A percentile compares a stretch with the other conserved stretches of the same genome.
phyloP scores from a whole-genome alignment of 768 basidiomycete species.

The Mycena alexandri region DNA sequence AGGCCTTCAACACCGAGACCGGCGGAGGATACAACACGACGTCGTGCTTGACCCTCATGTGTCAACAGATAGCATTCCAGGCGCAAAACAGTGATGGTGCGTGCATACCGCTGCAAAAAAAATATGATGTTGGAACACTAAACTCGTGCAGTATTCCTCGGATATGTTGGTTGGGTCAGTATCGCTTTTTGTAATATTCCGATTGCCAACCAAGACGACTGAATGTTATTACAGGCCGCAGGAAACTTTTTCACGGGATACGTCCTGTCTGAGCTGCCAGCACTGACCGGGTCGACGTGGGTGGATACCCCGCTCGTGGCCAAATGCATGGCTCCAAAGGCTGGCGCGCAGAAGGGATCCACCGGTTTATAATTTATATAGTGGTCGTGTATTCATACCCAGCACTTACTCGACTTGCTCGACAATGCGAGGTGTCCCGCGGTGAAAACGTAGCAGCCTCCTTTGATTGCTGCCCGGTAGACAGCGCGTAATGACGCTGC shows the following conservation, averaged over 20 bases:
- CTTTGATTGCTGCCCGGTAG: constrained; percentile 24
- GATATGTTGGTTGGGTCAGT: constrained; percentile 64
- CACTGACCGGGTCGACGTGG: constrained; percentile 50
- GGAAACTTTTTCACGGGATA: constrained; percentile 62
- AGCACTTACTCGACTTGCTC: constrained; percentile 3
- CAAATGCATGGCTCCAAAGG: constrained; percentile 47
- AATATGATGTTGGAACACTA: not conserved
- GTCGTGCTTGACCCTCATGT: constrained; percentile 60
- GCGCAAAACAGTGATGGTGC: constrained; percentile 63
- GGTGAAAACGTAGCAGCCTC: constrained; percentile 25
- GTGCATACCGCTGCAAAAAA: constrained; percentile 13
- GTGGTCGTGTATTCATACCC: not conserved
- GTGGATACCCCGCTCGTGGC: constrained; percentile 57
- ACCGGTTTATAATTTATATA: constrained; percentile 25
- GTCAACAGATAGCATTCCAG: constrained; percentile 60
- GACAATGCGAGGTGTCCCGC: constrained; percentile 16
- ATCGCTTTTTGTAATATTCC: not conserved
- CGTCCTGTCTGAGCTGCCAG: constrained; percentile 53
- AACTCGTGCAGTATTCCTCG: constrained; percentile 56
- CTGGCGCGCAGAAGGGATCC: constrained; percentile 40
- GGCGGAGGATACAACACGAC: constrained; percentile 65
- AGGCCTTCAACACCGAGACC: constrained; percentile 72
- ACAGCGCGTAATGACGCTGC: constrained; percentile 2
- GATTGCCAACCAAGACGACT: not conserved
- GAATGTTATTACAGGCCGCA: constrained; percentile 48